Evolutionary conservation across 228 moss, liverwort and hornwort genomes (phyloP).

Genomic region (Sphagnum magellanicum): DNA sequence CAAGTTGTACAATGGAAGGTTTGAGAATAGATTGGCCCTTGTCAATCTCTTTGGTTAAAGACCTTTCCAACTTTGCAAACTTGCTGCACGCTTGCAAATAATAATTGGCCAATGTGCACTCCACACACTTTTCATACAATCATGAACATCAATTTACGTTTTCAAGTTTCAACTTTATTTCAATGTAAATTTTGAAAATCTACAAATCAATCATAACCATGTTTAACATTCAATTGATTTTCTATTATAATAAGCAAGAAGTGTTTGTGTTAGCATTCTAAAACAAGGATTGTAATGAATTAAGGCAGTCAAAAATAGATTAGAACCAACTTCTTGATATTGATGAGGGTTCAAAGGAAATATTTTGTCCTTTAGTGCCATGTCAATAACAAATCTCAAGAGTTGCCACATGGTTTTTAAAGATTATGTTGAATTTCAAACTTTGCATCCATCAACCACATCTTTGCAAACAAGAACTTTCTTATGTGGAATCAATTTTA

Average conservation of each 20-base stretch:
- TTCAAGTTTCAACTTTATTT: conserved; percentile 52
- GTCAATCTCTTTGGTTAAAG: conserved; percentile 42
- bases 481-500: conserved; percentile 71
- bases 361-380: conserved; percentile 88
- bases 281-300: too few species aligned
- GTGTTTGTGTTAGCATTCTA: too few species aligned
- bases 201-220: conserved; percentile 7
- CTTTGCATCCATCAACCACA: conserved; percentile 86
- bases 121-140: conserved; percentile 60
- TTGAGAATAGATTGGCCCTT: conserved; percentile 55
- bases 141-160: conserved; percentile 53
- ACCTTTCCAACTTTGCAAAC: conserved; percentile 61
- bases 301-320: too few species aligned
- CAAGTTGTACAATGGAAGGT: conserved; percentile 50
- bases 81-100: conserved; percentile 54
- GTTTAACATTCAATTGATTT: too few species aligned
- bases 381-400: conserved; percentile 73
- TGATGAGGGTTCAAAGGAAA: background rate
- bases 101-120: conserved; percentile 62
- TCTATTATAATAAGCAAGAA: too few species aligned
- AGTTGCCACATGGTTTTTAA: conserved; percentile 65
- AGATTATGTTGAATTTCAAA: conserved; percentile 79
- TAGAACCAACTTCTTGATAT: too few species aligned
- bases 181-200: conserved; percentile 63
- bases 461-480: conserved; percentile 81